Evolutionary conservation across 768 basidiomycete genomes (phyloP), one percentile per base, ranked within the genome.

Genomic region (Amanita thiersii): DNA sequence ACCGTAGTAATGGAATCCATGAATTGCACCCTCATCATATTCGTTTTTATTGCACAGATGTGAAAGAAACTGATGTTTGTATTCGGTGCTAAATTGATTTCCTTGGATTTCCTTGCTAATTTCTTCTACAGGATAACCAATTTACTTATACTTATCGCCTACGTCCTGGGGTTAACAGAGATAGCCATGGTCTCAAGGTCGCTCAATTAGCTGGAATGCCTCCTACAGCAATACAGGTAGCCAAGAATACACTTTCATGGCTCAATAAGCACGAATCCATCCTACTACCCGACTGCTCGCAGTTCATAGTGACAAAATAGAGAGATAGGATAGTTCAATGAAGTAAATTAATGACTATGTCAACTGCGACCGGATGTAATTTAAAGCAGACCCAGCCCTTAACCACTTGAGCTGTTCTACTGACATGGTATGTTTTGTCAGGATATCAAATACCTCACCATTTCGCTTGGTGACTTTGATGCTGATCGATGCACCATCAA

Each of bases 321-420:
- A n/a, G n/a, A n/a, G n/a, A n/a, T n/a, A n/a, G n/a, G n/a, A n/a
- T n/a, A n/a, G n/a, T n/a, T 14, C 32, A 12, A 41, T 33, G n/a
- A n/a, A n/a, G n/a, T n/a, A n/a, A n/a, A n/a, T 15, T 37, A 43
- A 28, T 45, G 14, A 35, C 21, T 53, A 58, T 5, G 43, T 41
- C 52, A 75, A 66, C 39, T 66, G 69, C 8, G 80, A 77, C 33
- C 85, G 79, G 48, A 97, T 97, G 60, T 81, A 64, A 59, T 98
- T 99, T 51, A 99, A 58, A 1, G 93, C 94, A 23, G 85, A 88
- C 2, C 94, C 94, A 17, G 84, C 81, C 40, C 69, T 66, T 43
- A 99, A 65, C 94, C 94, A 98, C 46, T 84, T 82, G 33, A 94
- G 61, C 63, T 96, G 92, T 58, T 96, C 93, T 18, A 58, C 60